Evolutionary conservation across 169 alveolate genomes (phyloP).

Genomic region (Plasmodium vinckei): DNA sequence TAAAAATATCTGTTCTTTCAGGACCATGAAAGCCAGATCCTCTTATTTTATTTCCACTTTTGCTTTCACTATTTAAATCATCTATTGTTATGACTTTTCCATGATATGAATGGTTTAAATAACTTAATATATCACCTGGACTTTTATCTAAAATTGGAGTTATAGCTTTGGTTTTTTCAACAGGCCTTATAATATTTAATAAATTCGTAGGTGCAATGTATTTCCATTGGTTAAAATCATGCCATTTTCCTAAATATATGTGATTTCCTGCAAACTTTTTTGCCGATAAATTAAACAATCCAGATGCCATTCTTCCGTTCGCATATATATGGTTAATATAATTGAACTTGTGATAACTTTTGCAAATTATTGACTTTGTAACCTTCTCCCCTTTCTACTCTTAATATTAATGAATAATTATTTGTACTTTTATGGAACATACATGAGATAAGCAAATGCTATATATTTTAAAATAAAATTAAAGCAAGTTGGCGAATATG

Average conservation of each 20-base stretch:
- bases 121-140: conserved; percentile 79
- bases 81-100: conserved; percentile 81
- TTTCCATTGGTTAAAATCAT: conserved; percentile 85
- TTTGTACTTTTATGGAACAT: no score
- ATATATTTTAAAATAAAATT: no score
- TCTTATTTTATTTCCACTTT: conserved; percentile 81
- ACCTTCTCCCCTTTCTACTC: not conserved
- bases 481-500: no score
- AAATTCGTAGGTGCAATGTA: conserved; percentile 84
- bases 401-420: no score
- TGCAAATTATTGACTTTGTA: not conserved
- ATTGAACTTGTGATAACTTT: not conserved
- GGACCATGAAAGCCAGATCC: conserved; percentile 93
- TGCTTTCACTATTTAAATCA: conserved; percentile 79
- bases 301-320: conserved; percentile 39
- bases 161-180: conserved; percentile 79
- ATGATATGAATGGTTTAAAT: conserved; percentile 79
- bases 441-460: no score
- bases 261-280: conserved; percentile 69
- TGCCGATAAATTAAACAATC: conserved; percentile 31
- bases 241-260: conserved; percentile 83
- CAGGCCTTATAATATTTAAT: conserved; percentile 82
- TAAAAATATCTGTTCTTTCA: conserved; percentile 88
- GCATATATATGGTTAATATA: not conserved
- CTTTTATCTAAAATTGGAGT: conserved; percentile 77